phyloP scores from a whole-genome alignment of 345 rosid species.

The Lagerstroemia speciosa region DNA sequence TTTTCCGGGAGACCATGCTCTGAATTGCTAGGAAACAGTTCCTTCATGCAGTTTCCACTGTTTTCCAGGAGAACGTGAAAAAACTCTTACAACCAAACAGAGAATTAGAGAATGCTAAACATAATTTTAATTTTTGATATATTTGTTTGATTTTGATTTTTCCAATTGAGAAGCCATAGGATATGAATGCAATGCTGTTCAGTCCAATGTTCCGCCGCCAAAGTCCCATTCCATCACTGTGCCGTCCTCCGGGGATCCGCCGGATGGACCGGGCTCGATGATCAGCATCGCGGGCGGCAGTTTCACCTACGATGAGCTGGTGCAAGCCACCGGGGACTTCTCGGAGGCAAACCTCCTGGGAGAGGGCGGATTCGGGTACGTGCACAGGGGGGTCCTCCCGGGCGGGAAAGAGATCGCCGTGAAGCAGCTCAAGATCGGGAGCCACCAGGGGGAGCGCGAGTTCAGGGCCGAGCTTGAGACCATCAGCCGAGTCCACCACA shows the following conservation, averaged over 20 bases:
- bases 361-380: conserved; percentile 41
- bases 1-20: no score
- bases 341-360: conserved; percentile 32
- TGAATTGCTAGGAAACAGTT: no score
- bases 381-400: conserved; percentile 28
- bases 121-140: no score
- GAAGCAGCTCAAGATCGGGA: conserved; percentile 29
- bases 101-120: no score
- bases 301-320: conserved; percentile 25
- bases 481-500: conserved; percentile 32
- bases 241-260: background rate
- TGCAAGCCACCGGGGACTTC: conserved; percentile 26
- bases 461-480: conserved; percentile 32
- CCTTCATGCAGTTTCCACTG: no score
- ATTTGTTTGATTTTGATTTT: background rate
- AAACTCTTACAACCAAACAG: no score
- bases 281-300: conserved; percentile 24
- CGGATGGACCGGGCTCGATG: background rate
- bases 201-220: conserved; percentile 15
- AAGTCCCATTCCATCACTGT: conserved; percentile 1
- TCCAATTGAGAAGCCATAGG: background rate
- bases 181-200: conserved; percentile 5
- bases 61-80: no score
- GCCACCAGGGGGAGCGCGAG: conserved; percentile 31
- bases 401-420: conserved; percentile 30